Base-by-base conservation (phyloP, 495 filamentous ascomycete genomes). In the Amorphotheca resinae region DNA sequence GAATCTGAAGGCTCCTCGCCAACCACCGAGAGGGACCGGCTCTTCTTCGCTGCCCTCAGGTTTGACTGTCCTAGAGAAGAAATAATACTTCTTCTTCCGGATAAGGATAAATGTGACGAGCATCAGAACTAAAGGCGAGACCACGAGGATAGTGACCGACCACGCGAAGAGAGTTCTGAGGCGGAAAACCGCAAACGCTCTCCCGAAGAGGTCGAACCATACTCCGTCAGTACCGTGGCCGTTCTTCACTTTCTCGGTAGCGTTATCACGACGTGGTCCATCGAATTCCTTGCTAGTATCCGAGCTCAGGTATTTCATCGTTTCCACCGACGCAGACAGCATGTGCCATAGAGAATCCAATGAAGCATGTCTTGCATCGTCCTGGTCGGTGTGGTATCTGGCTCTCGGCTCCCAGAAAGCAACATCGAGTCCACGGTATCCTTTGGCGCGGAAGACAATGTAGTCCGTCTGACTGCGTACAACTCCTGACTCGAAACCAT, bases 201-300 rank as follows among this genome's bases (percentile, higher is more conserved):
- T 73, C 26, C 91, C 91, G 44, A 94, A 93, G 1, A 95, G 59
- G 59, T 96, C 91, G 57, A 95, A 98, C 86, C 87, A 98, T 17
- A 95, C 89, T 34, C 76, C 83, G 49, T 71, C 61, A 30, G 72
- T 76, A 9, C 86, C 83, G 15, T 62, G 65, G 11, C 82, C 81
- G 49, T 76, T 82, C 45, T 74, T 63, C 0, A 87, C 74, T 51
- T 73, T 77, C 15, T 71, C 71, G 35, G 51, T 55, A 32, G 66
- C 58, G 7, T 64, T 55, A 38, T 84, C 79, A 16, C 69, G 62
- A 20, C 67, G 60, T 14, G 64, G 48, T 38, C 84, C 84, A 53
- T 61, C 51, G 33, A 94, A 95, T 2, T 63, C 69, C 32, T 71
- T 58, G 38, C 73, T 79, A 0, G 71, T 75, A 53, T 93, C 79